Evolutionary conservation across 2,329 filamentous ascomycete species (phyloP).

Genomic region (Clonostachys solani): DNA sequence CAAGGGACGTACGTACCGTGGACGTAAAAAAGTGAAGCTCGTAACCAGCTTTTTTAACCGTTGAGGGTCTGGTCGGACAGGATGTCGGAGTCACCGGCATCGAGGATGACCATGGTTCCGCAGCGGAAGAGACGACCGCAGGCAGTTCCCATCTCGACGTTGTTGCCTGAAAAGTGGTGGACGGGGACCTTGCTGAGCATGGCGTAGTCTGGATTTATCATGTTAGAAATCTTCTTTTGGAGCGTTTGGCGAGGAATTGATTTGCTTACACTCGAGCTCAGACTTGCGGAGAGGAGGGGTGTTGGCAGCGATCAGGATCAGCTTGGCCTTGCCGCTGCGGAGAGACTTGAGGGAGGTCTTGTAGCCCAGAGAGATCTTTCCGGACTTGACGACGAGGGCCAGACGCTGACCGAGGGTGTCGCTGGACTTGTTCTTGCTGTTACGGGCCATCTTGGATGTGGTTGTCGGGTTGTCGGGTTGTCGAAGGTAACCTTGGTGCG

Average conservation of each 20-base stretch:
- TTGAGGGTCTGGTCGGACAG: conserved; percentile 24
- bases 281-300: conserved; percentile 96
- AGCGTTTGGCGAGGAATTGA: conserved; percentile 85
- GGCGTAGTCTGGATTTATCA: conserved; percentile 38
- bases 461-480: no score
- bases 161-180: conserved; percentile 98
- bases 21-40: no score
- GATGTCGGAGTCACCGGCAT: conserved; percentile 98
- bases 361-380: conserved; percentile 56
- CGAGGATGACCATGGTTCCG: conserved; percentile 94
- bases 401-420: conserved; percentile 56
- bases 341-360: conserved; percentile 70
- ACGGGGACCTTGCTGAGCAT: conserved; percentile 93
- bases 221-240: conserved; percentile 36
- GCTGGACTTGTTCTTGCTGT: conserved; percentile 79
- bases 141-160: conserved; percentile 96
- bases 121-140: conserved; percentile 99
- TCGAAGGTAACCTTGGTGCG: no score
- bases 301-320: conserved; percentile 91
- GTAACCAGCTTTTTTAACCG: no score
- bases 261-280: conserved; percentile 70
- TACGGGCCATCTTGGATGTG: conserved; percentile 53
- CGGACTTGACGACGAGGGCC: conserved; percentile 60
- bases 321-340: conserved; percentile 95
- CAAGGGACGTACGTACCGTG: no score